These are phyloP conservation scores for Cunninghamia lanceolata DNA, from an alignment of 75 land plant genomes.

Conservation along the genomic window DNA sequence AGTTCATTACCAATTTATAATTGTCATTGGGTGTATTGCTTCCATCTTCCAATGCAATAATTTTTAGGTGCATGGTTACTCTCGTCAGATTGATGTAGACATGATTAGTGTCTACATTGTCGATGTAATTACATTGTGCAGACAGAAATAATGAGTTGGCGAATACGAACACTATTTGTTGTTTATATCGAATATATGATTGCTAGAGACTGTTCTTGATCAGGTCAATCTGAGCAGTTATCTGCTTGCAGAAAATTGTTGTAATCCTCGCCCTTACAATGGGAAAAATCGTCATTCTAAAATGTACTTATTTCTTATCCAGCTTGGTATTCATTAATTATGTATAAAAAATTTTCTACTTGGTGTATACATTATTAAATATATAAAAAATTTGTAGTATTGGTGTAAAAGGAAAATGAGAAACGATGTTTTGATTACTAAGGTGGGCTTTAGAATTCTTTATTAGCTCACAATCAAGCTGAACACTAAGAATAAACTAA, in stretches of 20 bases:
- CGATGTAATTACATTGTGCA: neutral
- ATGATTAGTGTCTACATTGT: neutral
- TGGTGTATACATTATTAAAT: no score
- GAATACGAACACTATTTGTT: no score
- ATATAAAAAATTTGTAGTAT: no score
- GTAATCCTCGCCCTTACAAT: neutral
- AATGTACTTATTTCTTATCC: neutral
- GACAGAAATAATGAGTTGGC: neutral
- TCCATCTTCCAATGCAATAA: neutral
- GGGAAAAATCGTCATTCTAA: neutral
- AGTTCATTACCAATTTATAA: neutral
- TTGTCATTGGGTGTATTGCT: neutral
- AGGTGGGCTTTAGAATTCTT: no score
- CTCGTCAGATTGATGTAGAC: neutral
- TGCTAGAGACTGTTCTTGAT: neutral
- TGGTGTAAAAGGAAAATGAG: no score
- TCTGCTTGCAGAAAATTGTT: neutral
- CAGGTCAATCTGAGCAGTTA: neutral
- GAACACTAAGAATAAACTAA: no score
- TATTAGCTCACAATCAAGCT: no score
- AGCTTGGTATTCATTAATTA: no score
- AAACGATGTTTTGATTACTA: no score
- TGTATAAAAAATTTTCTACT: no score
- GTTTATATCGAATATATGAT: neutral
- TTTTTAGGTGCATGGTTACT: neutral